Evolutionary conservation across 192 early-diverging fungal genomes (phyloP).

Genomic region (Coemansia sp.): DNA sequence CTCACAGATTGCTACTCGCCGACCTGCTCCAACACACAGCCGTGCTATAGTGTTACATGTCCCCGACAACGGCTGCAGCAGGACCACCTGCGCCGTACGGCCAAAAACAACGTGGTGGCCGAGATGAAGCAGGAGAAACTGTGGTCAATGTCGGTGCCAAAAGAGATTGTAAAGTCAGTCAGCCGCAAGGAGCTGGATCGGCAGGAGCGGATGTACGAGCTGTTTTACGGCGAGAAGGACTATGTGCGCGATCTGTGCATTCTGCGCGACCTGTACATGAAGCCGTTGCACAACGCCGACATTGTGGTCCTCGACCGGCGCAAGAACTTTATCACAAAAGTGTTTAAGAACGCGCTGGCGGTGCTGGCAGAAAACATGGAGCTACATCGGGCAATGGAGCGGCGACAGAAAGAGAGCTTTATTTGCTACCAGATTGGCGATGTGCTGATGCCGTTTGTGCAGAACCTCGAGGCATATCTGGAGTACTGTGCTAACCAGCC

Average conservation of each 20-base stretch:
- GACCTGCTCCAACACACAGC: slow-evolving; percentile 74
- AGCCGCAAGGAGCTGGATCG: slow-evolving; percentile 78
- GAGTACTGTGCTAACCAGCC: slow-evolving; percentile 85
- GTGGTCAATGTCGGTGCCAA: slow-evolving; percentile 83
- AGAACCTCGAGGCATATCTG: slow-evolving; percentile 75
- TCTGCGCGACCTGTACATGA: slow-evolving; percentile 75
- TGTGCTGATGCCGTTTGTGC: slow-evolving; percentile 72
- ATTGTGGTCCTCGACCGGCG: slow-evolving; percentile 65
- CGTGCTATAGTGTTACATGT: slow-evolving; percentile 90
- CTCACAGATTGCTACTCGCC: slow-evolving; percentile 93
- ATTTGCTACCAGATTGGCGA: slow-evolving; percentile 86
- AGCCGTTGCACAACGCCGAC: slow-evolving; percentile 60
- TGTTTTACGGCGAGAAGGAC: slow-evolving; percentile 87
- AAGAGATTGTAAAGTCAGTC: slow-evolving; percentile 67
- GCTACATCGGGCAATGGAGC: slow-evolving; percentile 60
- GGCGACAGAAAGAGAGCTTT: slow-evolving; percentile 63
- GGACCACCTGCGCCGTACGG: slow-evolving; percentile 51
- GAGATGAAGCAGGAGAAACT: slow-evolving; percentile 67
- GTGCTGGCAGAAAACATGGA: slow-evolving; percentile 63
- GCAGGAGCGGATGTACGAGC: slow-evolving; percentile 91
- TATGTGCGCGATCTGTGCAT: slow-evolving; percentile 87
- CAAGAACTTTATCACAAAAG: slow-evolving; percentile 70
- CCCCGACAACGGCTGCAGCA: slow-evolving; percentile 64
- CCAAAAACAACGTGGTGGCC: slow-evolving; percentile 48
- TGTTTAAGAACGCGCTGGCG: slow-evolving; percentile 77